Base-by-base conservation (phyloP, 805 yeast species). In the Priceomyces fermenticarens region DNA sequence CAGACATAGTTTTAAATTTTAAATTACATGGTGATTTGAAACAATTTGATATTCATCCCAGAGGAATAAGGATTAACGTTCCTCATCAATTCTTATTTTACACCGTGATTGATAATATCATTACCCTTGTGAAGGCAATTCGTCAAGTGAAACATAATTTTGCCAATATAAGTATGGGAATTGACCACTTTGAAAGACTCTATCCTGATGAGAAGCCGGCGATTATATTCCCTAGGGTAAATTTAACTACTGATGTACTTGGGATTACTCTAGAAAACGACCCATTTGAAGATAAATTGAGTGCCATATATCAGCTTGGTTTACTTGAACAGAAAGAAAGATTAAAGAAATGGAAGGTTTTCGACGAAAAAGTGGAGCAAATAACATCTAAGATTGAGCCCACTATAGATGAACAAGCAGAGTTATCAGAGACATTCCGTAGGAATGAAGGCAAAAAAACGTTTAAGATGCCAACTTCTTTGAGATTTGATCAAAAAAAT, bases 211-310 rank as follows among this genome's bases (percentile, higher is more conserved):
- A 35, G 47, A 65, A 62, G n/a, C 59, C 66, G 0, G 72, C 77
- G 0, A 47, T 67, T 3, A 45, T 63, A 12, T 65, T 91, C 6
- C 90, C 90, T 10, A 65, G 63, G 14, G 62, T 88, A 2, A 72
- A 75, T 15, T 49, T 89, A 29, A 73, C 65, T 32, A 69, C 95
- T 0, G 68, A 68, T 4, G 67, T 77, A 31, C 70, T 87, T 46
- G 68, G 83, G 3, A 63, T 89, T 30, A 72, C 83, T 16, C 70
- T 89, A 47, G 96, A 87, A 41, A 95, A 87, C 58, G 97, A 91
- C 60, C 91, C 95, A 6, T 89, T 90, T 58, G 98, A 91, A 60
- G 70, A 81, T 6, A 82, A 87, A 51, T 63, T 90, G 35, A 75
- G 78, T 15, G 67, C 78, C 53, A 77, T 83, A 20, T 81, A 75